Base-by-base conservation (phyloP, 805 yeast genomes). In the Vanderwaltozyma tropicalis region DNA sequence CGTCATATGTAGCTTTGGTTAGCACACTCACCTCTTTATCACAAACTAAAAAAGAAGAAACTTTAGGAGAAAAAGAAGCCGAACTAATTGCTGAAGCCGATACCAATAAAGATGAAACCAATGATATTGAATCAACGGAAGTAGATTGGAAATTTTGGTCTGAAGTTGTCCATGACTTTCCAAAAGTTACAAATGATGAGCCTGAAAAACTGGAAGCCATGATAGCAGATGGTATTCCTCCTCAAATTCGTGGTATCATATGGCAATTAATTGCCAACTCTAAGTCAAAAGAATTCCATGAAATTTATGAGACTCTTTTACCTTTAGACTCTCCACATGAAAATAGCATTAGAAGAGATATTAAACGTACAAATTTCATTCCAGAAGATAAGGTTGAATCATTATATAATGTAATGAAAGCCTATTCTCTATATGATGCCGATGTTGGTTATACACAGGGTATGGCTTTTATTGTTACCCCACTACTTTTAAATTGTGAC, bases 361-460 rank as follows among this genome's bases (percentile, higher is more conserved):
- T 89, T 40, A 70, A 83, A 17, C 72, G 97, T 50, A 92, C 97
- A 0, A 76, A 88, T 39, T 86, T 85, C 60, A 80, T 83, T 43
- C 74, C 84, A 13, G 52, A 53, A 24, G 74, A 76, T 35, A 78
- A 78, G 49, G 63, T 69, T 11, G 78, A 73, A 25, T 77, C 84
- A 35, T 63, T 92, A 26, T 82, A 68, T 52, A 76, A 78, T 40
- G 78, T 92, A 21, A 72, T 92, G 44, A 83, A 82, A 52, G 88
- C 87, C 0, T 92, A 89, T 62, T 76, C 92, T 17, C 62, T 85
- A 34, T 80, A 74, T 56, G 97, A 92, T 57, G 77, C 82, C 1
- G 96, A 88, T 36, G 96, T 92, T 35, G 98, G 98, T 0, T 92
- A 92, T 53, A 92, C 96, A 2, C 98, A 92, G 61, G 97, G 98